Evolutionary conservation across 805 yeast genomes (phyloP), one percentile per base, ranked within the genome.

Genomic region (Diddensiella transvaalensis): DNA sequence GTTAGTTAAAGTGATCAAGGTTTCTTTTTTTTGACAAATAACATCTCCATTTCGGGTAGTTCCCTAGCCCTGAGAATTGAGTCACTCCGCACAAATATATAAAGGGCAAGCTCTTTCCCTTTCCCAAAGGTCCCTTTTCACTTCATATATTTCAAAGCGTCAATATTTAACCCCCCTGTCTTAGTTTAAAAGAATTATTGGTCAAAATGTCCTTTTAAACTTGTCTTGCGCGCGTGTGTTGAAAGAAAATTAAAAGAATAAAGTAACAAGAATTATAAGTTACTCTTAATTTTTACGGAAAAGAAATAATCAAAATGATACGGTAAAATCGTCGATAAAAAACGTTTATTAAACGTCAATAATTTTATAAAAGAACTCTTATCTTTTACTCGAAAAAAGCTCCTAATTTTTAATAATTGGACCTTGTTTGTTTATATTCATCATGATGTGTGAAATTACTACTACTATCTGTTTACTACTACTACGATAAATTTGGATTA

Each of bases 361-460:
- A 17, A 17, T 38, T 19, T 38, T 17, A 15, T 33, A n/a, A 13
- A 33, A 33, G 13, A 29, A 10, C 13, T 29, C 13, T 33, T 6
- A 33, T 8, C 15, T 33, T n/a, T 33, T n/a, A n/a, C n/a, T 33
- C n/a, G n/a, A n/a, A n/a, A n/a, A n/a, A n/a, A n/a, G n/a, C n/a
- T n/a, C n/a, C n/a, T n/a, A n/a, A 38, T 18, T 21, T 38, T 17
- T 38, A 11, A 8, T 38, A 38, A 21, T 38, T 38, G 51, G 44
- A 47, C 43, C 40, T 44, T 35, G 29, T 29, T 19, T 13, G 38
- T 18, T 13, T 15, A 38, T 47, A 38, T 19, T 45, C 52, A 49
- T 29, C 40, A 49, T 49, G 52, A 36, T 29, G 52, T 49, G 42
- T 40, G 48, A n/a, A 40, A 43, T 32, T 21, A n/a, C 29, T 13